These are phyloP conservation scores for Dioszegia hungarica DNA, from an alignment of 768 basidiomycete genomes.

Conservation along the genomic window DNA sequence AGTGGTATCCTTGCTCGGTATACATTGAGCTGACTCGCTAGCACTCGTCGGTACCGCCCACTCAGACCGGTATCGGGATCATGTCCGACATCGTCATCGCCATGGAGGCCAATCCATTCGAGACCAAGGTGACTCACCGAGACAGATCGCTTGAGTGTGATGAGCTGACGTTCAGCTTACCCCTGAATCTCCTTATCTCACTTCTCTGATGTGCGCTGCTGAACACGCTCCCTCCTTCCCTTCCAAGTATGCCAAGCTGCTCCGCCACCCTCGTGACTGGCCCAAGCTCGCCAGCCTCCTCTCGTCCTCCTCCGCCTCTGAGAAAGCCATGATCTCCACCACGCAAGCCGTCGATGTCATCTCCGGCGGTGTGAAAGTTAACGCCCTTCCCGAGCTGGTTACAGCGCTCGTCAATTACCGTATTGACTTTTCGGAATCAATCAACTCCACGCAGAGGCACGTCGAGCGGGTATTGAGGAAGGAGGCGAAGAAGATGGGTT, in stretches of 20 bases:
- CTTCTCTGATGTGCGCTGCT: constrained; percentile 34
- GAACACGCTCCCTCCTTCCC: constrained; percentile 37
- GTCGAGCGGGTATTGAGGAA: constrained; percentile 18
- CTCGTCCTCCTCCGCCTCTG: constrained; percentile 2
- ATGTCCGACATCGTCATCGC: constrained; percentile 34
- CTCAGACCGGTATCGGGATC: constrained; percentile 44
- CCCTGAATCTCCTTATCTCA: constrained; percentile 39
- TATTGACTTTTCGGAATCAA: constrained; percentile 41
- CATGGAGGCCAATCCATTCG: constrained; percentile 41
- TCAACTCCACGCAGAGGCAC: constrained; percentile 31
- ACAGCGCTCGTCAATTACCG: constrained; percentile 40
- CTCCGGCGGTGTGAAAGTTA: constrained; percentile 44
- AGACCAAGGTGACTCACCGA: constrained; percentile 18
- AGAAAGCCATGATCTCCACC: constrained; percentile 35
- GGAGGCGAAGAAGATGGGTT: constrained; percentile 26
- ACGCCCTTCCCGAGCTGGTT: constrained; percentile 41
- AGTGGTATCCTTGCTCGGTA: constrained; percentile 2
- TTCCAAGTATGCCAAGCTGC: constrained; percentile 21
- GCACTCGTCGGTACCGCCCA: constrained; percentile 44
- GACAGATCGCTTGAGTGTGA: neutral
- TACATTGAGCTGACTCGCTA: neutral
- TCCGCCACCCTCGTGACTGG: constrained; percentile 20
- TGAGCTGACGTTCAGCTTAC: constrained; percentile 23
- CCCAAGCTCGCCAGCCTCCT: constrained; percentile 28
- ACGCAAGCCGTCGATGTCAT: constrained; percentile 46